A percentile compares a stretch with the other conserved stretches of the same genome.
Conservation (phyloP, 1,139 yeast species). For the Taphrina pruni region DNA sequence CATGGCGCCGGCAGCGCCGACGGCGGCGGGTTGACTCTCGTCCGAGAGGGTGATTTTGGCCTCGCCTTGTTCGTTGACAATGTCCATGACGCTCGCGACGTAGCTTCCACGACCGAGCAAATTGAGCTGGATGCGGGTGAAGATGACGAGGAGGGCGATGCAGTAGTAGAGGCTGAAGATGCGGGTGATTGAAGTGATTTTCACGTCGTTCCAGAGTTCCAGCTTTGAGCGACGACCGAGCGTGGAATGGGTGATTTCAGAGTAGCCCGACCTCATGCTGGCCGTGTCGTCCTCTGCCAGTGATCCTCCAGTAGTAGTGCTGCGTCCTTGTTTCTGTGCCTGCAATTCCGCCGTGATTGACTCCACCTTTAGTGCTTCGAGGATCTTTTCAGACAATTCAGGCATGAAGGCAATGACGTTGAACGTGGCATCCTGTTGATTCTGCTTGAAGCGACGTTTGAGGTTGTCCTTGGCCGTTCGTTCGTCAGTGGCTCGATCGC, state of each 20-base stretch:
- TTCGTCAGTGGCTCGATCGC: slow-evolving; percentile 72
- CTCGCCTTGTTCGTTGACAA: slow-evolving; percentile 55
- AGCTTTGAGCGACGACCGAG: slow-evolving; percentile 58
- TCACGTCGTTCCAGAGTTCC: slow-evolving; percentile 85
- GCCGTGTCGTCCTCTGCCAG: slow-evolving; percentile 34
- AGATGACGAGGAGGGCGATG: slow-evolving; percentile 69
- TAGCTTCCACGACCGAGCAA: slow-evolving; percentile 86
- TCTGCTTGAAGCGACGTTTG: slow-evolving; percentile 74
- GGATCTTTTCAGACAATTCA: slow-evolving; percentile 69
- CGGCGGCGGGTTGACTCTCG: slow-evolving; percentile 33
- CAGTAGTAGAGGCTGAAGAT: slow-evolving; percentile 74
- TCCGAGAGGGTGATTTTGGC: slow-evolving; percentile 30
- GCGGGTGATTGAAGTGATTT: slow-evolving; percentile 72
- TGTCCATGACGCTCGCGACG: slow-evolving; percentile 69
- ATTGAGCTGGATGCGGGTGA: slow-evolving; percentile 84
- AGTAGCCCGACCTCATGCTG: slow-evolving; percentile 37
- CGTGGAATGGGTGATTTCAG: slow-evolving; percentile 31
- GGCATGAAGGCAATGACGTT: slow-evolving; percentile 86
- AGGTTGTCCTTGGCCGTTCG: slow-evolving; percentile 76
- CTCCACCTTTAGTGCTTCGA: slow-evolving; percentile 72
- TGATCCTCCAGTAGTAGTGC: slow-evolving; percentile 35
- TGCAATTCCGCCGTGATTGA: slow-evolving; percentile 73
- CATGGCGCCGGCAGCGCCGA: slow-evolving; percentile 31
- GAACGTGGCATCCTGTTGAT: slow-evolving; percentile 87
- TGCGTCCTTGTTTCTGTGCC: slow-evolving; percentile 59